phyloP scores from a whole-genome alignment of 495 filamentous ascomycete species.

The Usnea hakonensis region DNA sequence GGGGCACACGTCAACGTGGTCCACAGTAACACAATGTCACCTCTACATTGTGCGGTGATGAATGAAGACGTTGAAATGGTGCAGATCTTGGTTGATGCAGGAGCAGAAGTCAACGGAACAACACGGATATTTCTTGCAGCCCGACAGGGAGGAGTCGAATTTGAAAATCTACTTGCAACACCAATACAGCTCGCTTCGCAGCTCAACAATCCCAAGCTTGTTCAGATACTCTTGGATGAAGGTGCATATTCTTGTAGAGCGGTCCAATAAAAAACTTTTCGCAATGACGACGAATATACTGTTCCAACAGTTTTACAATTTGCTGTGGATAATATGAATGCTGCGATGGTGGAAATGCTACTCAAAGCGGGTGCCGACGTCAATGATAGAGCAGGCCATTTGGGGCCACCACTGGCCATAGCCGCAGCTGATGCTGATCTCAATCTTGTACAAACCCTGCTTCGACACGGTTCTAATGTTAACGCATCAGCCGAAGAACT shows the following conservation, averaged over 20 bases:
- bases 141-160: not conserved
- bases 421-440: not conserved
- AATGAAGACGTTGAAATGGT: not conserved
- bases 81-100: not conserved
- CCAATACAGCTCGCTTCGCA: constrained; percentile 29
- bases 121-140: not conserved
- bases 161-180: not conserved
- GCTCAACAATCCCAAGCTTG: constrained; percentile 23
- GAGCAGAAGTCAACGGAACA: not conserved
- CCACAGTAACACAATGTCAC: not conserved
- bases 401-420: constrained; percentile 8
- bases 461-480: constrained; percentile 28
- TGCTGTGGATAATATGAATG: constrained; percentile 3
- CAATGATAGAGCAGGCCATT: not conserved
- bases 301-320: constrained; percentile 12
- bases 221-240: constrained; percentile 25
- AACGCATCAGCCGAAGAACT: constrained; percentile 18
- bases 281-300: too few species aligned
- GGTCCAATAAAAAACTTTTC: too few species aligned
- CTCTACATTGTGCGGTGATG: not conserved
- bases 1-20: not conserved
- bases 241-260: constrained; percentile 31
- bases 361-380: constrained; percentile 12
- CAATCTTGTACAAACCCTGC: constrained; percentile 24
- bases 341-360: constrained; percentile 2